A percentile compares a stretch with the other conserved stretches of the same genome.
Conservation (phyloP, 2,329 filamentous ascomycete species). For the Polychaeton citri region DNA sequence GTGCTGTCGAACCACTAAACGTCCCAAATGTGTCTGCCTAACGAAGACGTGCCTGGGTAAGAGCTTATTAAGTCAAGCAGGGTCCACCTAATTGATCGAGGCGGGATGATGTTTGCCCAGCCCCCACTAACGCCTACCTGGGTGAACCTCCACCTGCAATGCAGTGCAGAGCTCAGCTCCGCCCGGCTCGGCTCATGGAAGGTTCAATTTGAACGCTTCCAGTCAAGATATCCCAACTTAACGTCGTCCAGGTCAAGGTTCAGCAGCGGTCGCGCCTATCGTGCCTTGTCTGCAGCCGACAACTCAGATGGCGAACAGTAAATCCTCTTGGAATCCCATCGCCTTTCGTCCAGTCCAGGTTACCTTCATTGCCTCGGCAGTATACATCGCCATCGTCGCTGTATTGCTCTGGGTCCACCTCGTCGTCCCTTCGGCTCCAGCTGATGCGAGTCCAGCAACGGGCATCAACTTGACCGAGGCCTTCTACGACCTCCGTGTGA, state of each 20-base stretch:
- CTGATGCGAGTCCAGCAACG: slow-evolving; percentile 34
- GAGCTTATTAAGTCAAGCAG: too few species aligned
- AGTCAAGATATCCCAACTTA: too few species aligned
- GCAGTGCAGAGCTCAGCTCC: too few species aligned
- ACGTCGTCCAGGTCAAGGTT: background rate
- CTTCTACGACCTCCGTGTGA: slow-evolving; percentile 66
- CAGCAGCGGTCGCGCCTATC: background rate
- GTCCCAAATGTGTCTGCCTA: too few species aligned
- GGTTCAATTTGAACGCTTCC: too few species aligned
- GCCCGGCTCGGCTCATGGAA: too few species aligned
- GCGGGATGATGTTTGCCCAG: too few species aligned
- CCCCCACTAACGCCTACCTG: too few species aligned
- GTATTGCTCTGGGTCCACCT: slow-evolving; percentile 60
- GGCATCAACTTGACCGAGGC: slow-evolving; percentile 75
- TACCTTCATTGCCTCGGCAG: slow-evolving; percentile 59
- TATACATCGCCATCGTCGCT: slow-evolving; percentile 67
- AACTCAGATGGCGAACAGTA: slow-evolving; percentile 1
- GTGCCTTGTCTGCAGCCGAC: background rate
- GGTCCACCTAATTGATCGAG: too few species aligned
- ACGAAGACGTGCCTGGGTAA: too few species aligned
- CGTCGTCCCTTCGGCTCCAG: slow-evolving; percentile 50
- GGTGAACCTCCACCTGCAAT: too few species aligned
- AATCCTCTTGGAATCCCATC: slow-evolving; percentile 32
- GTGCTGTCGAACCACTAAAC: too few species aligned
- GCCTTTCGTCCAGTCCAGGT: slow-evolving; percentile 73